Evolutionary conservation across 768 basidiomycete genomes (phyloP), one percentile per base, ranked within the genome.

Genomic region (Serendipita sp.): DNA sequence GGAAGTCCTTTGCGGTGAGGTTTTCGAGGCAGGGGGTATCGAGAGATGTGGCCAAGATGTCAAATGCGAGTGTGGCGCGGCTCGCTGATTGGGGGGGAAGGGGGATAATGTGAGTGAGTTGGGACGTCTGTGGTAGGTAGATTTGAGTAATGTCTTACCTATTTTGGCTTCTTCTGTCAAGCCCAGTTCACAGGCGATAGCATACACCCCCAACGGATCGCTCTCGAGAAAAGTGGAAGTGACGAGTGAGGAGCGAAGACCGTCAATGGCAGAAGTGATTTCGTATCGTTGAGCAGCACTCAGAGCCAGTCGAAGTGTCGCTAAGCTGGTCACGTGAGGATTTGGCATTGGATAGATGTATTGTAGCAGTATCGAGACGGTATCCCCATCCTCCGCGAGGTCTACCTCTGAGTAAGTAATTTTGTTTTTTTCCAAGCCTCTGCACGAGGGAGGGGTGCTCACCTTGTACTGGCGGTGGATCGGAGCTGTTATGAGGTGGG

Each of bases 1-100:
- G 35, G n/a, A 60, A 60, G 35, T 60, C 56, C 34, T 60, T 60
- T 60, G 56, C 56, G 16, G 56, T 28, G 28, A 60, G 56, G 56
- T 60, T 60, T n/a, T 60, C 56, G 3, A 60, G 56, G 56, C 56
- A 60, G 35, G 56, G 56, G 3, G 56, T 60, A 28, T 60, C 56
- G 56, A 60, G 56, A 8, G 56, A 35, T 3, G 28, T 60, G 24
- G 56, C 18, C 7, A 60, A 37, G 35, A 60, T 60, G 56, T 60
- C 56, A n/a, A 60, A 60, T 3, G 56, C 56, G 16, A 60, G 35
- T 10, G 56, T 60, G 24, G 56, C 56, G 28, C 56, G 56, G 32
- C 56, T 60, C 35, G 56, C 56, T 60, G 34, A 51, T 7, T 41
- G 38, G 38, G 13, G 13, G 5, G 38, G 13, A 53, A n/a, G 16